These are phyloP conservation scores for Rhynchospora tenuis DNA, from an alignment of 176 grass and related monocot genomes.

Conservation along the genomic window DNA sequence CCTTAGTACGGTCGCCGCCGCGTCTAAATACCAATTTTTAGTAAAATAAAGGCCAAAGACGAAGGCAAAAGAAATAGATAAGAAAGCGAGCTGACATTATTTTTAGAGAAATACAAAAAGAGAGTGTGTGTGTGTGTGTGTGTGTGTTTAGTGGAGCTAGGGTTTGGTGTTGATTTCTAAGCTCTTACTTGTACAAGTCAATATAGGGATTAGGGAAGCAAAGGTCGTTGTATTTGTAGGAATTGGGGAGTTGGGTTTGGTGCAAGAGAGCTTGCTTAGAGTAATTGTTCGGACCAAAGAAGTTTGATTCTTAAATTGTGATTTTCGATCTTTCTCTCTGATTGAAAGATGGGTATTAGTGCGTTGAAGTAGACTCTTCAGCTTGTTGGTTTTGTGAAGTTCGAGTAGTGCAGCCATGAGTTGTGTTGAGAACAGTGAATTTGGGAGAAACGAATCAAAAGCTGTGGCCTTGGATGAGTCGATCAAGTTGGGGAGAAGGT, in stretches of 20 bases:
- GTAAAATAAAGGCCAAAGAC: not conserved
- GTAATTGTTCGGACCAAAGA: not conserved
- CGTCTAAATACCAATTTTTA: not conserved
- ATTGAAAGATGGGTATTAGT: not conserved
- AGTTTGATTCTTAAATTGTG: not conserved
- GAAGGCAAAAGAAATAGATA: not conserved
- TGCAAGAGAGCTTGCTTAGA: not conserved
- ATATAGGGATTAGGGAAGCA: slow-evolving; percentile 5
- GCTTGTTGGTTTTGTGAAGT: not conserved
- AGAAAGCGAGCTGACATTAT: not conserved
- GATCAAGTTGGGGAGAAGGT: slow-evolving; percentile 22
- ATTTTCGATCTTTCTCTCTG: not conserved
- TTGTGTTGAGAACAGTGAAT: slow-evolving; percentile 11
- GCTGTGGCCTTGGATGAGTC: slow-evolving; percentile 31
- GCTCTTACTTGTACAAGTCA: not conserved
- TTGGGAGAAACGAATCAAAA: slow-evolving; percentile 13
- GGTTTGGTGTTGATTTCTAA: not conserved
- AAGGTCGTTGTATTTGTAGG: not conserved
- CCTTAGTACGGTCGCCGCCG: slow-evolving; percentile 12
- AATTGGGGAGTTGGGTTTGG: not conserved
- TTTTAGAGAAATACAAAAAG: not conserved
- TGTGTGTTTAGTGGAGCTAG: slow-evolving; percentile 1
- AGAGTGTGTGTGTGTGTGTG: not conserved
- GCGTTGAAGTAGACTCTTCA: not conserved
- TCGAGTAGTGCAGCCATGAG: slow-evolving; percentile 9